Evolutionary conservation across 345 rosid species (phyloP), one percentile per base, ranked within the genome.

Genomic region (Eucalyptus paniculata): DNA sequence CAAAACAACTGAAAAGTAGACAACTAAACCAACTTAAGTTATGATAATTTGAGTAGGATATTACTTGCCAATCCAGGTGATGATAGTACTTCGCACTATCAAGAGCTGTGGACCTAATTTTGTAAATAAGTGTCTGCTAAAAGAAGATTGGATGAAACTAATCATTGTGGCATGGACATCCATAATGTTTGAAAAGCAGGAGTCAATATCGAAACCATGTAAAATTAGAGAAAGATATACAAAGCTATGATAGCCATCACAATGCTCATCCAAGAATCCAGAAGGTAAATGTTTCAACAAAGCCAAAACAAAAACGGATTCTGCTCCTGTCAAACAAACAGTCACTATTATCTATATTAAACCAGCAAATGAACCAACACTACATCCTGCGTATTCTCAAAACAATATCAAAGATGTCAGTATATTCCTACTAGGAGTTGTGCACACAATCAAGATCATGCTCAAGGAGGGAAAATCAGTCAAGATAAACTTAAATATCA

Each of bases 281-380:
- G 30, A n/a, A n/a, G 37, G 77, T 15, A 6, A n/a, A 65, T 65
- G 77, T 65, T 65, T n/a, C 9, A 0, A n/a, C 37, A n/a, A 65
- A n/a, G 2, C 77, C 19, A 15, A 15, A n/a, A 32, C 21, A 16
- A 32, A 67, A 16, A 2, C 11, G 6, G 0, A n/a, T n/a, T 67
- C 2, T 16, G 23, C 21, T 15, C 0, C 1, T 8, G 0, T n/a
- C 11, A 67, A 4, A n/a, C 15, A 12, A 60, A 60, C 32, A 60
- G 1, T 60, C 1, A 1, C n/a, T 12, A 6, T 6, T 12, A 26
- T 60, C 8, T 42, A 12, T 60, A 28, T 60, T 12, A 3, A 26
- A 60, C 16, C 0, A 42, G 8, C 44, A 42, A 42, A 28, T 28
- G 32, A 60, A 60, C 32, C 28, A 60, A 28, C 16, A 26, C 16